Evolutionary conservation across 129 eudicot genomes (phyloP).

Genomic region (Kitagawia praeruptora): DNA sequence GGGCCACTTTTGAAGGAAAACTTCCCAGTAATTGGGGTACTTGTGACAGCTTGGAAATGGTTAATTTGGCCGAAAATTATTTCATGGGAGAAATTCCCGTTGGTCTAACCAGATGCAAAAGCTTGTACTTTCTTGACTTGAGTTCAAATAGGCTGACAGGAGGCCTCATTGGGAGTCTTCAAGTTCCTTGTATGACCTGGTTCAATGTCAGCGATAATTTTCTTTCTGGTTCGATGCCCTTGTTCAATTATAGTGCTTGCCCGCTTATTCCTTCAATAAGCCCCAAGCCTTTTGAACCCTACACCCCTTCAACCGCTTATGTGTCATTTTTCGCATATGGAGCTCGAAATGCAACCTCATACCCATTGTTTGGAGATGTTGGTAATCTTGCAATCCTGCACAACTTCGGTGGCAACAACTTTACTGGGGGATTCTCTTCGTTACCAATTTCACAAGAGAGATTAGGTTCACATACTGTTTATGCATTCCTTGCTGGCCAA

Average conservation of each 20-base stretch:
- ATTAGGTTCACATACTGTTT: conserved; percentile 38
- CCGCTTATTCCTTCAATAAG: conserved; percentile 12
- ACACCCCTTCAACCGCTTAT: conserved; percentile 35
- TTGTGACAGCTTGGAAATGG: conserved; percentile 59
- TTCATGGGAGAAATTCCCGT: conserved; percentile 40
- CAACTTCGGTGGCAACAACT: conserved; percentile 56
- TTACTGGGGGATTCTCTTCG: conserved; percentile 38
- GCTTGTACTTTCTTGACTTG: conserved; percentile 63
- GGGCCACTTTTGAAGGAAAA: conserved; percentile 60
- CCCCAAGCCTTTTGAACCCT: conserved; percentile 16
- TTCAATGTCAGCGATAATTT: conserved; percentile 60
- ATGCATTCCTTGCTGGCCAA: conserved; percentile 63
- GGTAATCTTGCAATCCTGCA: conserved; percentile 42
- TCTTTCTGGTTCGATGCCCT: conserved; percentile 61
- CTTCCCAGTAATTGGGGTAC: conserved; percentile 61
- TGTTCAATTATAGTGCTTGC: conserved; percentile 32
- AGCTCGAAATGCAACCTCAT: conserved; percentile 13
- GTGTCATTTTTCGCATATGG: conserved; percentile 31
- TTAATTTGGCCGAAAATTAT: conserved; percentile 60
- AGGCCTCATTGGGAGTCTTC: conserved; percentile 34
- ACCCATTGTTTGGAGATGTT: conserved; percentile 27
- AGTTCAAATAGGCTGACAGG: conserved; percentile 61
- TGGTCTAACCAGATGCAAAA: conserved; percentile 48
- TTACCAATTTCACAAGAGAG: conserved; percentile 40
- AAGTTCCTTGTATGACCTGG: conserved; percentile 67